Evolutionary conservation across 306 rosid species (phyloP).

Genomic region (Ceratonia siliqua): DNA sequence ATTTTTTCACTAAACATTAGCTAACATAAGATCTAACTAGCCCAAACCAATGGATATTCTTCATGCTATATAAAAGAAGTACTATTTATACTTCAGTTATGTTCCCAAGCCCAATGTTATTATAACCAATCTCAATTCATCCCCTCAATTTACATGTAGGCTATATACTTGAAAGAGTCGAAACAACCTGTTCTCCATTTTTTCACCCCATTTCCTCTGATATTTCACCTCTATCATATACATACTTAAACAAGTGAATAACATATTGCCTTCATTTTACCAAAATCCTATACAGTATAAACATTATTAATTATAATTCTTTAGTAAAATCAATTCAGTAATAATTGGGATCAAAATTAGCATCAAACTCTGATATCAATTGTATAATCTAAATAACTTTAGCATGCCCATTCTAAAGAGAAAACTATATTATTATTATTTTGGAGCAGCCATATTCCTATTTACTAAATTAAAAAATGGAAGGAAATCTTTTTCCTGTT

Average conservation of each 20-base stretch:
- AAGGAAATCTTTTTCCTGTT: too few species aligned
- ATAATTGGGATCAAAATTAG: too few species aligned
- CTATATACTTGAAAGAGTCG: too few species aligned
- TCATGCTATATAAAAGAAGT: background rate
- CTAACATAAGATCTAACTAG: background rate
- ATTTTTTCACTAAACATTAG: background rate
- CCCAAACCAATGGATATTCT: background rate
- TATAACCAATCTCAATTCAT: background rate
- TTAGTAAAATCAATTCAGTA: too few species aligned
- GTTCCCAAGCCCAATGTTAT: background rate
- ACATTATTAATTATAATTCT: too few species aligned
- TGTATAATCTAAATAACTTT: too few species aligned
- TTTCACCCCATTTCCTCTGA: background rate
- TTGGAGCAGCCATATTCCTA: too few species aligned
- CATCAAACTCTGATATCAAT: too few species aligned
- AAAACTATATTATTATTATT: too few species aligned
- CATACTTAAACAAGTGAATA: slow-evolving; percentile 1
- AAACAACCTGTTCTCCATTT: background rate
- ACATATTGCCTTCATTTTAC: background rate
- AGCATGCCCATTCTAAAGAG: too few species aligned
- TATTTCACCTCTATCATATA: background rate
- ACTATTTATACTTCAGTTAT: background rate
- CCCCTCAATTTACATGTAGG: background rate
- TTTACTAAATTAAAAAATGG: too few species aligned
- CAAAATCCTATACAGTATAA: background rate